phyloP scores from a whole-genome alignment of 176 grass and related monocot genomes.

The Poa annua region DNA sequence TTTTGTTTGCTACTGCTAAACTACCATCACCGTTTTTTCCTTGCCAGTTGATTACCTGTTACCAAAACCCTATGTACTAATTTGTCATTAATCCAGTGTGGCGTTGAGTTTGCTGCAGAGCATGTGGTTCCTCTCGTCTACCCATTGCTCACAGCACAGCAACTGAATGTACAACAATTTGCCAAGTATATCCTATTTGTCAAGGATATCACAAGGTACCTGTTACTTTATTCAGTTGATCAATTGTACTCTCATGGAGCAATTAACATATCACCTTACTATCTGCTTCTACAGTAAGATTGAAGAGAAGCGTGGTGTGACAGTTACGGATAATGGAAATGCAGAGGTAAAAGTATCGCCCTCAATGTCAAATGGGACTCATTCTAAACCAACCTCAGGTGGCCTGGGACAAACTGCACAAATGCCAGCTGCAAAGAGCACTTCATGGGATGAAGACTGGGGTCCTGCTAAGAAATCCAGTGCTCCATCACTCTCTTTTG shows the following conservation, averaged over 20 bases:
- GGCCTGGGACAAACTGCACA: constrained; percentile 47
- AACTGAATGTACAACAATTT: constrained; percentile 97
- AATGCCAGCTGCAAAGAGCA: constrained; percentile 52
- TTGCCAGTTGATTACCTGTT: constrained; percentile 22
- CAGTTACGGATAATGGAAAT: constrained; percentile 64
- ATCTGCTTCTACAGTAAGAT: constrained; percentile 75
- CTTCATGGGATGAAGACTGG: constrained; percentile 98
- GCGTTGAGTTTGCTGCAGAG: constrained; percentile 86
- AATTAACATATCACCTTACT: constrained; percentile 28
- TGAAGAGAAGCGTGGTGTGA: constrained; percentile 93
- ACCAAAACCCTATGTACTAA: constrained; percentile 11
- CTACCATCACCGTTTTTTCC: constrained; percentile 4
- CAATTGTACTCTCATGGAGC: constrained; percentile 1
- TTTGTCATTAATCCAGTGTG: constrained; percentile 62
- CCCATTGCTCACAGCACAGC: constrained; percentile 82
- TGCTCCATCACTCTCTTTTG: constrained; percentile 44
- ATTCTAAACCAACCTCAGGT: constrained; percentile 51
- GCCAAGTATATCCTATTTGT: constrained; percentile 98
- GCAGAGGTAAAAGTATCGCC: constrained; percentile 62
- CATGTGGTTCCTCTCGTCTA: constrained; percentile 86
- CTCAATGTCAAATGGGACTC: constrained; percentile 65
- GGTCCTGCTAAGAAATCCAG: constrained; percentile 68
- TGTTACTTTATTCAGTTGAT: constrained; percentile 38
- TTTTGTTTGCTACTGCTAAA: constrained; percentile 21
- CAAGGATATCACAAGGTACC: constrained; percentile 94